Evolutionary conservation across 2,329 filamentous ascomycete species (phyloP).

Genomic region (Pyrenophora teres): DNA sequence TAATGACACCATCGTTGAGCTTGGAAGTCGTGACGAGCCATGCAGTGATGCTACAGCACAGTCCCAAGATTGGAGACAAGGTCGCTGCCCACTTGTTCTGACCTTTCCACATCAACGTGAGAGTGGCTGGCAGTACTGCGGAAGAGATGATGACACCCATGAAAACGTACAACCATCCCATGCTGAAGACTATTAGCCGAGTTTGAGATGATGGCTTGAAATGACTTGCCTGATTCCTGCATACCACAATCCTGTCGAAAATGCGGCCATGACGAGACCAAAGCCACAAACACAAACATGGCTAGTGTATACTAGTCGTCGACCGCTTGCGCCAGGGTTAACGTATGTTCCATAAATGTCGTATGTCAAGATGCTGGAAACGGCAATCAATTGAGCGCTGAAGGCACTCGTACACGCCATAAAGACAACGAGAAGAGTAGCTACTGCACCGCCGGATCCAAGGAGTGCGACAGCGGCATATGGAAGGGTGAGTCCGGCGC

Average conservation of each 20-base stretch:
- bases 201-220: neutral
- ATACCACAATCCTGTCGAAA: constrained; percentile 70
- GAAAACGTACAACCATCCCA: constrained; percentile 86
- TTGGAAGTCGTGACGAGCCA: constrained; percentile 46
- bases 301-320: constrained; percentile 76
- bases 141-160: constrained; percentile 91
- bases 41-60: constrained; percentile 66
- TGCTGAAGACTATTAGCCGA: constrained; percentile 43
- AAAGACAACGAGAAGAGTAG: constrained; percentile 50
- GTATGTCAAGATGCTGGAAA: constrained; percentile 85
- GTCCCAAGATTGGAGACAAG: constrained; percentile 68
- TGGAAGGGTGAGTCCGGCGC: constrained; percentile 38
- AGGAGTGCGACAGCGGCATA: constrained; percentile 40
- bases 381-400: constrained; percentile 59
- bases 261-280: constrained; percentile 76
- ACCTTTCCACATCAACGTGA: constrained; percentile 79
- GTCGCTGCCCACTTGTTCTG: constrained; percentile 78
- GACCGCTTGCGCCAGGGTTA: constrained; percentile 74
- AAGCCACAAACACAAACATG: constrained; percentile 76
- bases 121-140: constrained; percentile 78
- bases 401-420: constrained; percentile 55
- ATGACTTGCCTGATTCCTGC: constrained; percentile 32
- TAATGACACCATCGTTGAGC: constrained; percentile 42
- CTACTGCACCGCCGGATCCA: constrained; percentile 39
- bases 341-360: constrained; percentile 85